Base-by-base conservation (phyloP, 2,329 filamentous ascomycete genomes). In the Phaeomoniella chlamydospora region DNA sequence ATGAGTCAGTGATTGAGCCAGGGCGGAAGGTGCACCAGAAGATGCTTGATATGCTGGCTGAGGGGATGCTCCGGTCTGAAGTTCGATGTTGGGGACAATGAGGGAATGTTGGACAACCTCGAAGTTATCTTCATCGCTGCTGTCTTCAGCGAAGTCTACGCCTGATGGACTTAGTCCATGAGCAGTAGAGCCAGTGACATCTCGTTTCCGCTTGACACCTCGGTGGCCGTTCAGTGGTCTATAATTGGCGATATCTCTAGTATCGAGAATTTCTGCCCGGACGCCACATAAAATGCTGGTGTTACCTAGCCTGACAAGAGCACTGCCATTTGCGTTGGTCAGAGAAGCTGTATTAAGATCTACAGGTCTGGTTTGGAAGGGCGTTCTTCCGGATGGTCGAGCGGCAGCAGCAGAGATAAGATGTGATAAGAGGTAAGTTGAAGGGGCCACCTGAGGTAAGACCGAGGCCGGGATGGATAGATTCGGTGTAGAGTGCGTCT, bases 241-340 rank as follows among this genome's bases (percentile, higher is more conserved):
- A 58, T 68, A 80, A 47, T 74, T 76, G 33, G 78, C 77, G 40
- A 92, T 83, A 52, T 84, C 76, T 34, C 72, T 69, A 2, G 80
- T 77, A 33, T 77, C 68, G 16, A 98, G 65, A 4, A 93, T 77
- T 60, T 98, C 90, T 36, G 71, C 87, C 31, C 88, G 76, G 14
- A 98, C 76, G 39, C 88, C 90, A 53, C 87, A 94, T 26, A 98
- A 87, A n/a, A 87, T 84, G 1, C 85, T 86, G 1, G 88, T 96
- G 56, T 92, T 84, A 33, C 90, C 90, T 35, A 82, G 67, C 22
- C 90, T 75, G 34, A 96, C 81, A 0, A 96, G 79, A 1, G 88
- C 80, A 49, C 84, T 92, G 35, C 90, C 90, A 53, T 93, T 79
- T 38, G 85, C 80, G 56, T 98, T 86, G 1, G 85, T 83, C 34